Base-by-base conservation (phyloP, 768 basidiomycete species). In the Trametes cingulata region DNA sequence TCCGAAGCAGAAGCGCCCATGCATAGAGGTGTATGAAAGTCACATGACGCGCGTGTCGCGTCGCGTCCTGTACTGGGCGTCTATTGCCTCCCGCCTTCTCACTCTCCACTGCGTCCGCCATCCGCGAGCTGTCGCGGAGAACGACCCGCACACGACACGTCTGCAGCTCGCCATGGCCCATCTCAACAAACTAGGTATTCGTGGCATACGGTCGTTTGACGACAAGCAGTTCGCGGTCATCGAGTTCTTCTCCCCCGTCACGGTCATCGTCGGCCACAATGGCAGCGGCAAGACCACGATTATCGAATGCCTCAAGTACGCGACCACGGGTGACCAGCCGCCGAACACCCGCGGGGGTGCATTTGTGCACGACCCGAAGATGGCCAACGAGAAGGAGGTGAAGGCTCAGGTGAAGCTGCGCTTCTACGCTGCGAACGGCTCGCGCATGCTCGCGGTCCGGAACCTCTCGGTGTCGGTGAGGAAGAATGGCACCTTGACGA, bases 261-360 rank as follows among this genome's bases (percentile, higher is more conserved):
- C 97, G 0, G 95, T 99, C 74, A 98, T 99, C 60, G 95, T 98
- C 2, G 97, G 97, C 2, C 92, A 95, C 78, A 99, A 99, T 74
- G 97, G 97, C 17, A 95, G 92, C 67, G 97, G 97, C 43, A 99
- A 99, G 77, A 99, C 97, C 2, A 99, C 96, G 0, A 91, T 98
- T 71, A 98, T 99, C 74, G 97, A 99, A 80, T 98, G 96, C 76
- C 84, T 99, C 73, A 98, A 98, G 79, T 99, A 99, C 72, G 94
- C 93, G 12, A 97, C 97, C 0, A 99, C 97, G 0, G 97, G 97
- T 27, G 96, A 98, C 73, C 90, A 98, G 67, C 97, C 97, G 0
- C 93, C 97, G 1, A 96, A 96, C 70, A 93, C 95, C 22, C 93
- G 95, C 61, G 96, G 96, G 33, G 97, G 96, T n/a, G 97, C 97